These are phyloP conservation scores for Rhinocladiella mackenziei DNA, from an alignment of 2,329 filamentous ascomycete species.

Conservation along the genomic window DNA sequence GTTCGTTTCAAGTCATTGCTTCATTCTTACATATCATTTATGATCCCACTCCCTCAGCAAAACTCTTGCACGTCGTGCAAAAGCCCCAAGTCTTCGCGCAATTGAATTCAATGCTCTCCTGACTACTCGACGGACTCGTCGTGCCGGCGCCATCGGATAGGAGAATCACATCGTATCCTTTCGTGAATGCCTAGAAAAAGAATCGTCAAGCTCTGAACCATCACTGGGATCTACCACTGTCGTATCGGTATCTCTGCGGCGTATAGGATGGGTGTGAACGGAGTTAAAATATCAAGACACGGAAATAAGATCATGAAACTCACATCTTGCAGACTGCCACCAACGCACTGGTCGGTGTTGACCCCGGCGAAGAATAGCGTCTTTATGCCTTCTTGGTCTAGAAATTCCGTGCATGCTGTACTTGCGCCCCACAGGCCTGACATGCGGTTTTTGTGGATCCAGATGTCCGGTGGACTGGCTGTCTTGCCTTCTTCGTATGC, in stretches of 20 bases:
- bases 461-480: slow-evolving; percentile 42
- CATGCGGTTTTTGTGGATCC: slow-evolving; percentile 56
- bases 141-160: slow-evolving; percentile 55
- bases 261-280: too few relatives aligned
- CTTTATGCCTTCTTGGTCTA: slow-evolving; percentile 41
- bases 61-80: slow-evolving; percentile 21
- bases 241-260: too few relatives aligned
- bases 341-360: slow-evolving; percentile 56
- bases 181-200: slow-evolving; percentile 43
- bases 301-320: slow-evolving; percentile 2
- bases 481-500: slow-evolving; percentile 35
- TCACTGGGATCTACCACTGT: too few relatives aligned
- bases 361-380: slow-evolving; percentile 57
- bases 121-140: slow-evolving; percentile 30
- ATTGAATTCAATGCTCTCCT: slow-evolving; percentile 29
- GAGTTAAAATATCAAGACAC: slow-evolving; percentile 1
- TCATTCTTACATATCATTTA: too few relatives aligned
- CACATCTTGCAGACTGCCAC: slow-evolving; percentile 52
- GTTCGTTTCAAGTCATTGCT: too few relatives aligned
- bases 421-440: slow-evolving; percentile 52
- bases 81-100: slow-evolving; percentile 29
- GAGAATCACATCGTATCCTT: slow-evolving; percentile 55
- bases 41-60: slow-evolving; percentile 22
- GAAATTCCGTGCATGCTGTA: slow-evolving; percentile 43
- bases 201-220: too few relatives aligned